Percentiles rank a stretch among this genome's conserved stretches.
These are phyloP conservation scores for Straminergon stramineum DNA, from an alignment of 225 moss, liverwort and hornwort genomes.

Conservation along the genomic window DNA sequence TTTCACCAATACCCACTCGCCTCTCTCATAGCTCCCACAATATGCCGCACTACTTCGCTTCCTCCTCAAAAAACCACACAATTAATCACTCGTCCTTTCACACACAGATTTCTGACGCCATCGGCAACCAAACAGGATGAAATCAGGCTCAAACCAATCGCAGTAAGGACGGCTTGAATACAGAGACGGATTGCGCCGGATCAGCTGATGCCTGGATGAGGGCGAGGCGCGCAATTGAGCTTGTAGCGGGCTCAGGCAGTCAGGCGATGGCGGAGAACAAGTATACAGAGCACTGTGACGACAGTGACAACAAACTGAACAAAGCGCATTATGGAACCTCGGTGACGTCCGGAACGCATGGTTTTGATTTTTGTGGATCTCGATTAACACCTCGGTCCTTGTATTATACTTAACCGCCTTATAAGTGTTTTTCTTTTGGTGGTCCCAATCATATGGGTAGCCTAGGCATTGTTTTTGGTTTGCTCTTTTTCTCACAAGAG, in stretches of 20 bases:
- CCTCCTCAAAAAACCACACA: neutral
- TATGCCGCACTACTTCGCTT: neutral
- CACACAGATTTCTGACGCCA: neutral
- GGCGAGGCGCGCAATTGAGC: neutral
- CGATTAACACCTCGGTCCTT: neutral
- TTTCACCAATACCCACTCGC: conserved; percentile 8
- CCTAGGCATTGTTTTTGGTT: neutral
- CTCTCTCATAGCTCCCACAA: neutral
- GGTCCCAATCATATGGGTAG: neutral
- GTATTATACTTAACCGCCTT: neutral
- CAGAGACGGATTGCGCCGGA: neutral
- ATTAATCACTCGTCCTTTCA: no score
- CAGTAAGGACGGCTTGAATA: neutral
- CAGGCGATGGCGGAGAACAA: neutral
- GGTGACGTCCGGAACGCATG: neutral
- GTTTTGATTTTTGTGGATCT: neutral
- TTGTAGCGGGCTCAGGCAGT: neutral
- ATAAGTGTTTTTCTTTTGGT: neutral
- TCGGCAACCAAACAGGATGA: neutral
- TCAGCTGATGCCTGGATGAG: neutral
- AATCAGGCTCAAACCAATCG: neutral
- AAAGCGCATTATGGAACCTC: neutral
- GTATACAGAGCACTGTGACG: neutral
- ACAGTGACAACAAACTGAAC: neutral
- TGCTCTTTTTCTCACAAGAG: neutral